Base-by-base conservation (phyloP, 768 basidiomycete genomes). In the Suillus paluster region DNA sequence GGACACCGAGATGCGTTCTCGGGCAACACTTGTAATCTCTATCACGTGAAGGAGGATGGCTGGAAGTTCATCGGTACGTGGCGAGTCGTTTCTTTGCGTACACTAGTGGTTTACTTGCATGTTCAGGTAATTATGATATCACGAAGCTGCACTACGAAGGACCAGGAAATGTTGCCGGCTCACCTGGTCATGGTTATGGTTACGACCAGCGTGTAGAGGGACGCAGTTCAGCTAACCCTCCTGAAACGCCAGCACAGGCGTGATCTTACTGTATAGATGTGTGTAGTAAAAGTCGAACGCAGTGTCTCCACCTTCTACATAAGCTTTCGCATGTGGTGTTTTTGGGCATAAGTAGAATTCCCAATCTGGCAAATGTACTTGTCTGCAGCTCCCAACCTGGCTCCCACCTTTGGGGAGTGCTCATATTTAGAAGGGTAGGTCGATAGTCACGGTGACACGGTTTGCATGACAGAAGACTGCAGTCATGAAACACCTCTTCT, bases 1-100 rank as follows among this genome's bases (percentile, higher is more conserved):
- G 94, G 94, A 64, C 97, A 99, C 76, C 90, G 97, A 64, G 95
- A 97, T 75, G 95, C 95, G 7, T 97, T 90, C 81, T 97, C 95
- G 7, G 95, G 95, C 56, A 99, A 99, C 79, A 90, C 93, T 6
- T 90, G 92, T 79, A 99, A 99, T 78, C 81, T 99, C 42, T 99
- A 94, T 74, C 95, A 97, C 63, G 93, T 99, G 70, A 90, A 94
- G 73, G 89, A 97, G 75, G 84, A 92, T 62, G 97, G 97, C 6
- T 99, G 97, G 97, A 83, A 89, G 66, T 99, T 98, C 80, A 91
- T 98, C 70, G 93, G 95, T 95, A 70, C 44, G 86, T 79, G 45
- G 34, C 25, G 34, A 38, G 34, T 45, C 17, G 19, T 52, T 50
- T 14, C 23, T 44, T 30, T 45, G 52, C 62, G 62, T 49, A 3